phyloP scores from a whole-genome alignment of 345 rosid genomes.

The Rhizophora apiculata region DNA sequence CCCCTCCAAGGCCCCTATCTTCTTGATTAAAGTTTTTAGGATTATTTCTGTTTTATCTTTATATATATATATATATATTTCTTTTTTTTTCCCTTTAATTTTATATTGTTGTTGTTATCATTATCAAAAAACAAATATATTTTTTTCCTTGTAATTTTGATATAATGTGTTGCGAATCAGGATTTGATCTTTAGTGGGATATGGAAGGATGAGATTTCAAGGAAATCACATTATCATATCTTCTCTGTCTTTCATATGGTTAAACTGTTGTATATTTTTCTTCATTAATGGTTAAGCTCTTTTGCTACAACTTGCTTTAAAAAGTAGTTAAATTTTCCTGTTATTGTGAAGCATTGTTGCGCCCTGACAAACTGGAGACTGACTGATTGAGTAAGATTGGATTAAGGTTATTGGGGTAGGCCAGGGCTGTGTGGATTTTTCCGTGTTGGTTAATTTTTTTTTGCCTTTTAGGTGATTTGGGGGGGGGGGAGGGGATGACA shows the following conservation, averaged over 20 bases:
- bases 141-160: not conserved
- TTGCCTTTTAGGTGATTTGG: no score
- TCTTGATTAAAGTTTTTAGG: not conserved
- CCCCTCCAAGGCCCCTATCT: constrained; percentile 54
- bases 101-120: constrained; percentile 6
- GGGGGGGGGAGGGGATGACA: not conserved
- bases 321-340: not conserved
- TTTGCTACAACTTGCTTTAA: no score
- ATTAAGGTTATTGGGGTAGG: no score
- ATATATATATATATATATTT: not conserved
- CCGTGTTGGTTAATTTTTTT: not conserved
- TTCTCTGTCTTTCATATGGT: not conserved
- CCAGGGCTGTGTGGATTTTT: not conserved
- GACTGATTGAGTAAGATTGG: not conserved
- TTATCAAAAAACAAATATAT: no score
- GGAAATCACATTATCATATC: not conserved
- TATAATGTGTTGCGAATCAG: constrained; percentile 3
- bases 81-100: not conserved
- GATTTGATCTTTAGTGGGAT: constrained; percentile 9
- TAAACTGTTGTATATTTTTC: not conserved
- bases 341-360: not conserved
- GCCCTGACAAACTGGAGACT: not conserved
- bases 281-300: not conserved
- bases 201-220: not conserved
- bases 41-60: not conserved